Evolutionary conservation across 495 filamentous ascomycete genomes (phyloP), one percentile per base, ranked within the genome.

Genomic region (Lepraria neglecta): DNA sequence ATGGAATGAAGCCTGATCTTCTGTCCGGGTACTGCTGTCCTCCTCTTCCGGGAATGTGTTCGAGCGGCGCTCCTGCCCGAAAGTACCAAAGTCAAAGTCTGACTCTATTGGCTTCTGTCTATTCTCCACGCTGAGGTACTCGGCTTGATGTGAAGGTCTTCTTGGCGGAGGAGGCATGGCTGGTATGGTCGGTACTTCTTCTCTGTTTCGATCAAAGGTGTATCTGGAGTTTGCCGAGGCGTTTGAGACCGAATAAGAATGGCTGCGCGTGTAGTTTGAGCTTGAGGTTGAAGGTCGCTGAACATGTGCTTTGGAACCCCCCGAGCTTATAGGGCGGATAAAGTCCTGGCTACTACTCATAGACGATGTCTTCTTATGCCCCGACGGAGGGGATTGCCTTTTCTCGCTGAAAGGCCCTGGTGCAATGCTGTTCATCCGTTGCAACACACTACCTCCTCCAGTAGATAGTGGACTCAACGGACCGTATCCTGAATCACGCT

Each of bases 341-440:
- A 65, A 63, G 46, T 71, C 64, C 38, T 58, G 65, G n/a, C 65
- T 67, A 55, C 64, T 73, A 51, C 67, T 72, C 62, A 63, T 66
- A 28, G 65, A 59, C 4, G 64, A 63, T 21, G 58, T 72, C 62
- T 71, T 73, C 38, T 62, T 70, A 55, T 74, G 73, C 15, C 69
- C 59, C 28, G 42, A 30, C n/a, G 11, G 55, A 19, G 45, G 45
- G 11, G 14, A 19, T 14, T 47, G 48, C 3, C 5, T 42, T 3
- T 56, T 31, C 43, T 53, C 65, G 64, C 82, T 82, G 65, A 90
- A 87, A 6, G 87, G 87, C 0, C 85, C 85, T 21, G 85, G 84
- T 17, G 80, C 78, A 70, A 89, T 85, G 31, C 74, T 78, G 63
- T 88, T 79, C 80, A 88, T 83, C 59, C 81, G 78, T 57, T 82